phyloP scores from a whole-genome alignment of 2,329 filamentous ascomycete species.

The Fusarium tuaranense region DNA sequence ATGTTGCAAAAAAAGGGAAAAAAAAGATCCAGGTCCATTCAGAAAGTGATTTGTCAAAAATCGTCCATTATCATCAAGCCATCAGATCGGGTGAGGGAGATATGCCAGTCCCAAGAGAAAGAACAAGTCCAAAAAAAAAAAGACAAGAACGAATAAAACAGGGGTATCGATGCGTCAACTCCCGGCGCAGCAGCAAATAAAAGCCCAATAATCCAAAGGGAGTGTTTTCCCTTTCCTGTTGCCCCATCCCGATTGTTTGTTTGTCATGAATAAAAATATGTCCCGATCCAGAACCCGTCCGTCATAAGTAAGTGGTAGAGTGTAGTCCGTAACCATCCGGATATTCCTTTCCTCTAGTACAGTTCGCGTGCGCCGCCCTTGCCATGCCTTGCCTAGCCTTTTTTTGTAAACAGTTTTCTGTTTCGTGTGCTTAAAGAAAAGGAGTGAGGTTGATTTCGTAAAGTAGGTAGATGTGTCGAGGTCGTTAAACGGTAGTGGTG shows the following conservation, averaged over 20 bases:
- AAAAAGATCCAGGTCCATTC: constrained; percentile 12
- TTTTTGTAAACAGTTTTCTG: constrained; percentile 30
- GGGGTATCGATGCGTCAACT: constrained; percentile 48
- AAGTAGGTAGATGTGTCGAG: background rate
- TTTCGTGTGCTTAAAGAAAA: constrained; percentile 26
- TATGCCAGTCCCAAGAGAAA: constrained; percentile 25
- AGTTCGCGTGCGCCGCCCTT: constrained; percentile 44
- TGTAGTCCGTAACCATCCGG: constrained; percentile 11
- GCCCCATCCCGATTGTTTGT: constrained; percentile 6
- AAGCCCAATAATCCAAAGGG: constrained; percentile 25
- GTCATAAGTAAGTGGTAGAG: constrained; percentile 24
- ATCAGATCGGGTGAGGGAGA: constrained; percentile 26
- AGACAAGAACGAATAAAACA: constrained; percentile 40
- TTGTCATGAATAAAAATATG: constrained; percentile 26
- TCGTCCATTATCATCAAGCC: constrained; percentile 42
- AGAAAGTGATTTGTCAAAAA: constrained; percentile 25
- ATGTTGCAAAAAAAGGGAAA: background rate
- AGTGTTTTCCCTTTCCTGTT: constrained; percentile 17
- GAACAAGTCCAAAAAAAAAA: constrained; percentile 13
- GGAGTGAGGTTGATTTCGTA: constrained; percentile 14
- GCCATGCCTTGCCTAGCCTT: constrained; percentile 41
- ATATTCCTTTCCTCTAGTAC: constrained; percentile 38
- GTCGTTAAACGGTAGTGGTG: constrained; percentile 32
- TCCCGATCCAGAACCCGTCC: constrained; percentile 22
- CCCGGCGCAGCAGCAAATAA: constrained; percentile 39